Base-by-base conservation (phyloP, 163 green algal genomes). In the Scenedesmus sp. region DNA sequence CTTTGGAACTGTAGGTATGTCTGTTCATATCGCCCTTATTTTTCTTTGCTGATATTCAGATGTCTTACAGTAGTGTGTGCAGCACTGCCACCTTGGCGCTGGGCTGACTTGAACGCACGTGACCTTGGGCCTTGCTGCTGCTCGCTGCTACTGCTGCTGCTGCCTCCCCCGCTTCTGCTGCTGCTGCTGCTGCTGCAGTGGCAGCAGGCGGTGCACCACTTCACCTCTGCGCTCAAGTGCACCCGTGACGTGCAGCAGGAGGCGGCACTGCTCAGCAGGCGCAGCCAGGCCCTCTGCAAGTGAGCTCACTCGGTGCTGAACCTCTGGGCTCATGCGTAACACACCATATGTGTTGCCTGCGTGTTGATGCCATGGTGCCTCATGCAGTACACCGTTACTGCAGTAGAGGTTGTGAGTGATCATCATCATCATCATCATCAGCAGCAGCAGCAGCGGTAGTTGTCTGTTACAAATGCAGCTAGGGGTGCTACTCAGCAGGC, bases 181-280 rank as follows among this genome's bases (percentile, higher is more conserved):
- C 55, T 57, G n/a, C 46, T 7, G 7, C 8, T 34, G 12, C 54
- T 60, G 4, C 15, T 88, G 90, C 90, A 90, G 83, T 93, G 84
- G 84, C 56, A 93, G 70, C 8, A 60, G 6, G 90, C 90, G 2
- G 70, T 87, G 16, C 52, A 87, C 18, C 56, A 90, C 46, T 90
- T 76, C 70, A 90, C 52, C 73, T 67, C 52, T 12, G 90, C 84
- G 2, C 70, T 90, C 0, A 93, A 93, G 67, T 93, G 64, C 46
- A 34, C 12, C 0, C 16, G 60, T 23, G 15, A 20, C 18, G 4
- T 2, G 1, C 82, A 86, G 23, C 8, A 81, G 20, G 83, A 92
- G 82, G 84, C 82, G 8, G 52, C 52, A 23, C 62, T 92, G 89
- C 89, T 90, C 67, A 60, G 55, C n/a, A 84, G 52, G 66, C 62